Base-by-base conservation (phyloP, 2,329 filamentous ascomycete genomes). In the Xylariaceae sp. region DNA sequence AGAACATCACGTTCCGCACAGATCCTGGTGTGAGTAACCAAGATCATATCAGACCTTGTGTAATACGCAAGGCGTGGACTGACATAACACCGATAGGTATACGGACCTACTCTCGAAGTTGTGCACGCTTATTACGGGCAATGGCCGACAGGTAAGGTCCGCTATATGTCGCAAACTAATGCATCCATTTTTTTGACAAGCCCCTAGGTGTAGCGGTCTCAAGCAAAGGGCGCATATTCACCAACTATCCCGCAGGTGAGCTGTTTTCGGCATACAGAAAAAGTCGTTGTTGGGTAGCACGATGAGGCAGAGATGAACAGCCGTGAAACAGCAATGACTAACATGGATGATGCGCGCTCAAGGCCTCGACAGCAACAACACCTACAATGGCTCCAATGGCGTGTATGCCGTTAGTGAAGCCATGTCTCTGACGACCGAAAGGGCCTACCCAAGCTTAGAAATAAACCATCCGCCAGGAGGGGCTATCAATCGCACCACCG, bases 61-160 rank as follows among this genome's bases (percentile, higher is more conserved):
- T 3, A 4, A n/a, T 38, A 2, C 22, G 4, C 20, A 20, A 14
- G 19, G 7, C 6, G 12, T 32, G 19, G 32, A 27, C 33, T 45
- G 7, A 42, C 12, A 33, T 11, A 27, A 14, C 2, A 14, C 22
- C 8, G 22, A 5, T 22, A 56, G 53, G 50, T 55, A 20, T 50
- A 51, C 32, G 74, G 73, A 2, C 71, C 72, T 11, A 48, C 64
- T 12, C 60, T 75, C 6, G 74, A 78, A 48, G 48, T 74, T 22
- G 67, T 71, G 1, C 74, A 78, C 58, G 59, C 75, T 8, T 78
- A 75, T 51, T 68, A 74, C 42, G 71, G 75, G 52, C 66, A 76
- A 55, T 77, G 69, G 66, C 72, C 64, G 63, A 52, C 54, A 65
- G 72, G 57, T 50, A 23, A 45, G 42, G 6, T 12, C 2, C 12